Evolutionary conservation across 2,329 filamentous ascomycete species (phyloP).

Genomic region (Stemphylium beticola): DNA sequence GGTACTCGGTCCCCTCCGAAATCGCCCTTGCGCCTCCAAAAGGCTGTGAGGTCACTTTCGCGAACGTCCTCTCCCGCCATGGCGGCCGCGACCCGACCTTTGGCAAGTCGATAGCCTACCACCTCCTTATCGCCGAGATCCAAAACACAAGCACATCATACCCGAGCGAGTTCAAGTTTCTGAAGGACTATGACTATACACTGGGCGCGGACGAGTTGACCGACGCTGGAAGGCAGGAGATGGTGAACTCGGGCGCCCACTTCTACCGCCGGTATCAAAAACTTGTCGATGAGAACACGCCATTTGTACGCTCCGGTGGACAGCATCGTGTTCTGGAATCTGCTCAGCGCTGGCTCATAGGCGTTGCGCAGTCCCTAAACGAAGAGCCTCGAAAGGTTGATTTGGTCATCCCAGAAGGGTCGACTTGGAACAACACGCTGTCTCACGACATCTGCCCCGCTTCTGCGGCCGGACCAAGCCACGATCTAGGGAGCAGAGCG

Average conservation of each 20-base stretch:
- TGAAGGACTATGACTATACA: constrained; percentile 73
- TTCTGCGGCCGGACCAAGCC: constrained; percentile 68
- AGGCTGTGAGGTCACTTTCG: constrained; percentile 79
- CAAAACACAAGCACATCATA: constrained; percentile 64
- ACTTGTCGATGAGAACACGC: constrained; percentile 64
- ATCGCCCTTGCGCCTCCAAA: constrained; percentile 66
- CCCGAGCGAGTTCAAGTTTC: constrained; percentile 69
- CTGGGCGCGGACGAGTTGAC: constrained; percentile 75
- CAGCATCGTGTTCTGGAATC: constrained; percentile 76
- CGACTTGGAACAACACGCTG: constrained; percentile 78
- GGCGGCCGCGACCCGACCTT: constrained; percentile 81
- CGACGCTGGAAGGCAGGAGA: constrained; percentile 69
- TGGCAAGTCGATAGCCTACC: constrained; percentile 70
- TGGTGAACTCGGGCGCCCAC: constrained; percentile 75
- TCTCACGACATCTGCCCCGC: constrained; percentile 73
- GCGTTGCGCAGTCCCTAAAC: constrained; percentile 67
- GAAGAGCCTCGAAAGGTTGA: constrained; percentile 51
- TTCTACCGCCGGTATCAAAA: constrained; percentile 76
- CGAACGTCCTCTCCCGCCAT: constrained; percentile 80
- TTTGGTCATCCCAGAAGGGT: constrained; percentile 72
- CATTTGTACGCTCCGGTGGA: constrained; percentile 75
- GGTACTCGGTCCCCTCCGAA: constrained; percentile 74
- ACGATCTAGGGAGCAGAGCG: constrained; percentile 57
- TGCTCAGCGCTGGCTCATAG: constrained; percentile 75
- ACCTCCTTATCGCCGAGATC: constrained; percentile 68